These are phyloP conservation scores for Termitomyces sp. DNA, from an alignment of 768 basidiomycete genomes.

Conservation along the genomic window DNA sequence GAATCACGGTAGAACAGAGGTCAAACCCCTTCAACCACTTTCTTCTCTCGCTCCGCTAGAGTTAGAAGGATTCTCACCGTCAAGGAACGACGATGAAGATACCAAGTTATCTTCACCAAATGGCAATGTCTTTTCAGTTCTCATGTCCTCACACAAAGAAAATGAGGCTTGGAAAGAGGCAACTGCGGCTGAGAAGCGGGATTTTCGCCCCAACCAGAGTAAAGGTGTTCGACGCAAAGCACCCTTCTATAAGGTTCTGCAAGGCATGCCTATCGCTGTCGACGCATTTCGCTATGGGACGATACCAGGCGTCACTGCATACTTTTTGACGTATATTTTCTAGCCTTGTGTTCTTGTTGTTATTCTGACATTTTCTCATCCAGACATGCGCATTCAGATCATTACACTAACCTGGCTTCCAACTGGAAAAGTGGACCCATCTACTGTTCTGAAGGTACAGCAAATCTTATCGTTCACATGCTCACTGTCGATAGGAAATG, in stretches of 20 bases:
- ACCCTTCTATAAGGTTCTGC: constrained; percentile 93
- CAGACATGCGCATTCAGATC: constrained; percentile 96
- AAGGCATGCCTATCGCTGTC: constrained; percentile 97
- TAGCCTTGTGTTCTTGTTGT: not conserved
- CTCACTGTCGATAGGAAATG: constrained; percentile 84
- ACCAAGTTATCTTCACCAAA: constrained; percentile 5
- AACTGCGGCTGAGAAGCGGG: constrained; percentile 41
- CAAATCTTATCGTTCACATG: constrained; percentile 89
- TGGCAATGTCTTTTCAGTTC: constrained; percentile 60
- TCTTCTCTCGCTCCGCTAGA: constrained; percentile 12
- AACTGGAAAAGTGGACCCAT: constrained; percentile 91
- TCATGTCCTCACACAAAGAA: constrained; percentile 87
- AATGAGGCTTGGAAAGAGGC: constrained; percentile 84
- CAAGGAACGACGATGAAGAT: constrained; percentile 15
- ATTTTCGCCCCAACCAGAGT: constrained; percentile 37
- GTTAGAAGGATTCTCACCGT: constrained; percentile 10
- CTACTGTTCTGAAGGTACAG: constrained; percentile 93
- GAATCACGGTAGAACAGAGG: not conserved
- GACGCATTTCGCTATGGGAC: constrained; percentile 95
- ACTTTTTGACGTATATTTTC: constrained; percentile 73
- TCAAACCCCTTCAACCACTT: constrained; percentile 4
- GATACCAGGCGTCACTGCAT: constrained; percentile 85
- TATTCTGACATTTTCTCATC: constrained; percentile 9
- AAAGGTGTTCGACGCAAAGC: constrained; percentile 62
- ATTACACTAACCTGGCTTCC: constrained; percentile 88